Evolutionary conservation across 192 early-diverging fungal species (phyloP).

Genomic region (Coemansia sp.): DNA sequence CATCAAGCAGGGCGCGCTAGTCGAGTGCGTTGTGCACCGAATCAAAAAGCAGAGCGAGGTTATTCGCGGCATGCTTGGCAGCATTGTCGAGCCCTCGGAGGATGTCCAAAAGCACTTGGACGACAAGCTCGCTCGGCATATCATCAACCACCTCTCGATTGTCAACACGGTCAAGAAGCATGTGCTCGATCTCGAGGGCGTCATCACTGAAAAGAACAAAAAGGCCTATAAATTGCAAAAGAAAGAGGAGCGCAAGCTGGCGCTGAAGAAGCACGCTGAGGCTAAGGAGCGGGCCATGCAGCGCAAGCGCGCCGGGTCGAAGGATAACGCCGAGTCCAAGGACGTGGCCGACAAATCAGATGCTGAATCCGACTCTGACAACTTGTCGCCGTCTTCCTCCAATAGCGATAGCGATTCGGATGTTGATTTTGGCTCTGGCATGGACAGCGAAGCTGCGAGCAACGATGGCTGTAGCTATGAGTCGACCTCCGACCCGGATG

Average conservation of each 20-base stretch:
- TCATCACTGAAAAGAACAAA: constrained; percentile 9
- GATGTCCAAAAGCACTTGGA: constrained; percentile 7
- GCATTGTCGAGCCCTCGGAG: constrained; percentile 3
- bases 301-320: background rate
- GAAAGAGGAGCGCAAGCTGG: constrained; percentile 12
- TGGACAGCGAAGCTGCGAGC: background rate
- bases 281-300: background rate
- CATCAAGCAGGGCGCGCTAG: constrained; percentile 1
- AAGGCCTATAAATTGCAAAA: constrained; percentile 8
- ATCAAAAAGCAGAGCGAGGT: constrained; percentile 7
- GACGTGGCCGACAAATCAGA: background rate
- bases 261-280: background rate
- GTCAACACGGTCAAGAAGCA: constrained; percentile 6
- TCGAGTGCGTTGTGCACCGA: constrained; percentile 7
- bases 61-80: constrained; percentile 2
- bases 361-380: background rate
- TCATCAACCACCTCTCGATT: constrained; percentile 7
- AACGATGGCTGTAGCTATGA: constrained; percentile 9
- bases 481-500: constrained; percentile 21
- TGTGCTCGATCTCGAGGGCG: constrained; percentile 7
- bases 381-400: background rate
- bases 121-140: constrained; percentile 7
- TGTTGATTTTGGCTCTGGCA: constrained; percentile 1
- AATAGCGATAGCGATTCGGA: background rate
- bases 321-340: background rate